Evolutionary conservation across 2,329 filamentous ascomycete genomes (phyloP), one percentile per base, ranked within the genome.

Genomic region (Cryoendolithus antarcticus): DNA sequence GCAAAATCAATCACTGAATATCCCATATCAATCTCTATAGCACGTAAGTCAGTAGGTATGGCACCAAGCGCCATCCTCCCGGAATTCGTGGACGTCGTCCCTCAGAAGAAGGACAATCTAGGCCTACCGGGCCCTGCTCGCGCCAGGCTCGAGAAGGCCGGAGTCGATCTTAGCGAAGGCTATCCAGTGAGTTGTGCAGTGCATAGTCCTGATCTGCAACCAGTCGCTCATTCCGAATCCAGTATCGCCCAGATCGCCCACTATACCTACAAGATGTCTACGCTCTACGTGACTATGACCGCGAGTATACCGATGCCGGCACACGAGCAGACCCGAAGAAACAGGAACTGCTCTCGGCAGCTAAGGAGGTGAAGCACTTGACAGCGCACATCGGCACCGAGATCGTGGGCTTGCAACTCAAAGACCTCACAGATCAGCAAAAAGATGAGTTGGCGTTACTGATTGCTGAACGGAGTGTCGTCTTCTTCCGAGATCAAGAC

Each of bases 221-320:
- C 19, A 21, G 19, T 21, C 19, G 19, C 19, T 21, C 19, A 21
- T 21, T 21, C 19, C 19, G 19, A 21, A 21, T 21, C 3, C 34
- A 36, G 38, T 83, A 84, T 49, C 72, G 79, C 0, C 80, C 80
- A 1, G 70, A 74, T 0, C 69, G 69, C 35, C 80, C 81, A 0
- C 62, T 84, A 1, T 85, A 77, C 48, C 62, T 84, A 0, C 74
- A 86, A 41, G 80, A 85, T 47, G 76, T 79, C 3, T 75, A 74
- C 58, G 73, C 72, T 35, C 79, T 86, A 52, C 65, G 80, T 11
- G 66, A 73, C 55, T 33, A 51, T 41, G 70, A 70, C 44, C 70
- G 69, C 19, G 57, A 62, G 11, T 67, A 80, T 40, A 49, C 71
- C 9, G 80, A 83, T 37, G 70, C 75, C 0, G 77, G 77, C 2